Evolutionary conservation across 2,329 filamentous ascomycete genomes (phyloP), one percentile per base, ranked within the genome.

Genomic region (Parascedosporium putredinis): DNA sequence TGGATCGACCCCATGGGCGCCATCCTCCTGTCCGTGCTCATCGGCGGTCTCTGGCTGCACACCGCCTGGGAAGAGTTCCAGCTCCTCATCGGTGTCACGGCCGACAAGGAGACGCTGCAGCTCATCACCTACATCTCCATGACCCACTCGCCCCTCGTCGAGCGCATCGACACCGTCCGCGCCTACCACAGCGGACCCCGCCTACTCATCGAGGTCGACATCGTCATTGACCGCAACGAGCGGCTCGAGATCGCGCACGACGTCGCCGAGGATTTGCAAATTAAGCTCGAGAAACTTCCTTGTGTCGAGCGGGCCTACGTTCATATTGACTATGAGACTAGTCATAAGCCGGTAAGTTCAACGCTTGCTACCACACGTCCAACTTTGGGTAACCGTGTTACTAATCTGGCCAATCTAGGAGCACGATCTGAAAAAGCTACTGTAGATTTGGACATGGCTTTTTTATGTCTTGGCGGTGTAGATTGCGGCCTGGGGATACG

Each of bases 271-370:
- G 89, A 85, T 59, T 73, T 98, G 58, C 93, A 98, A 73, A 86
- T 86, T 54, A 97, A 97, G 71, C 74, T 97, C 2, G 93, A 98
- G 75, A 86, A 83, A 51, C 67, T 98, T 55, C 91, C 93, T 0
- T 84, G 95, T 62, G 83, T 97, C 8, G 93, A 97, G 75, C 73
- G 93, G 52, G 89, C 89, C 0, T 97, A 96, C 63, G 93, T 97
- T 18, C 93, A 98, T 64, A 90, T 96, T 16, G 93, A 98, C 65
- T 97, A 94, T 59, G 93, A 97, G 71, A 96, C 90, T 3, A 89
- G 85, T 16, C 93, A 97, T 66, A 90, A 93, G 65, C 91, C 91
- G 0, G 90, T 44, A 34, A 33, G 38, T 24, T n/a, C n/a, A n/a
- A n/a, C n/a, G n/a, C n/a, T n/a, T 2, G 16, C n/a, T 5, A 5